Base-by-base conservation (phyloP, 164 flowering plant species). In the Magnolia kwangsiensis region DNA sequence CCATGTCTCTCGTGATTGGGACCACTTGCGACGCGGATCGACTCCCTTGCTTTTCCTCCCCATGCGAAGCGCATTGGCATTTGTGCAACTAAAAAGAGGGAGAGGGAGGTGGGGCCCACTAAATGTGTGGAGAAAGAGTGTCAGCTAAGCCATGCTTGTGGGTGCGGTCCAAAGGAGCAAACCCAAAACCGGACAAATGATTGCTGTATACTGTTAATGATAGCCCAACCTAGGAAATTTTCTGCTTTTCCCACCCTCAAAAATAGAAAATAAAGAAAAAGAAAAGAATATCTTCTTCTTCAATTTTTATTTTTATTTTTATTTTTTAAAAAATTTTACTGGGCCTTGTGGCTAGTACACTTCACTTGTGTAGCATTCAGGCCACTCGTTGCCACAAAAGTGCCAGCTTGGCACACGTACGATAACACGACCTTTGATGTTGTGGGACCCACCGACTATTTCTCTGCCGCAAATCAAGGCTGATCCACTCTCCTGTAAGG, bases 121-220 rank as follows among this genome's bases (percentile, higher is more conserved):
- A 45, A 51, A 23, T 74, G 72, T 74, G 23, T 69, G 65, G 29
- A 23, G 72, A 67, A 78, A 58, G 76, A 72, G 75, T 78, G 80
- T 78, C 75, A 74, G 77, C 74, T 29, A 78, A 78, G 77, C 77
- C 77, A 78, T 74, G 74, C 77, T 64, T 74, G 70, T 78, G 76
- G 80, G 80, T 74, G 76, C 69, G 74, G 64, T 74, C 74, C 74
- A 70, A 74, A 70, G 73, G 80, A 66, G 80, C 80, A 78, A 63
- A 59, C 45, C 69, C 63, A 65, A 66, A 72, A 69, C 80, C 50
- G 27, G 71, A 69, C 77, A 74, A 74, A 78, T 78, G 74, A 78
- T 78, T 78, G 77, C 77, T 70, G n/a, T 31, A 45, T 77, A 24
- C 55, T 37, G 50, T 50, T 71, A 49, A 50, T 71, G 63, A 77